A percentile compares a stretch with the other conserved stretches of the same genome.
Conservation (phyloP, 208 protist genomes). For the Acanthamoeba sp. region DNA sequence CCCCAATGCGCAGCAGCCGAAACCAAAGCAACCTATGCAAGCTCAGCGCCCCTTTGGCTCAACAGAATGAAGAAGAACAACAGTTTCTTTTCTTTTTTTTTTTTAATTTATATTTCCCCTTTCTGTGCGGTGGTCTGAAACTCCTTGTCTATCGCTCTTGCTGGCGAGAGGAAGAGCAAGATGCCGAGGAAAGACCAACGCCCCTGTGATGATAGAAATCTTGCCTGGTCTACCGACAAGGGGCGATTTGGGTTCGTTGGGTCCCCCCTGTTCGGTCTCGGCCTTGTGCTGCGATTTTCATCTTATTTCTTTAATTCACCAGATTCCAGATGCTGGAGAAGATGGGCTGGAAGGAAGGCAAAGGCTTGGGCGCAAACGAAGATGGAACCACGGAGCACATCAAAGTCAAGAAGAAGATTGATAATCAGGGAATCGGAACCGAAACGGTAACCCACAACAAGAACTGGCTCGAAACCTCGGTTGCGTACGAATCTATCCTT, state of each 20-base stretch:
- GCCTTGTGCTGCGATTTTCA: no score
- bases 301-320: constrained; percentile 63
- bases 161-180: background rate
- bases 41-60: background rate
- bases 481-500: constrained; percentile 52
- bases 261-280: no score
- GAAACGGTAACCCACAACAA: background rate
- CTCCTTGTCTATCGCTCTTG: background rate
- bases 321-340: constrained; percentile 93
- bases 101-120: no score
- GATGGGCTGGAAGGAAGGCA: constrained; percentile 94
- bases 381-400: constrained; percentile 92
- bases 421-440: constrained; percentile 90
- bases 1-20: background rate
- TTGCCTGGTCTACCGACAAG: constrained; percentile 47
- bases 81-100: background rate
- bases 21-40: background rate
- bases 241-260: constrained; percentile 31
- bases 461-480: constrained; percentile 35
- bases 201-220: constrained; percentile 45
- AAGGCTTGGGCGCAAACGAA: constrained; percentile 92
- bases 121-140: background rate
- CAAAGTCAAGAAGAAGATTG: constrained; percentile 93
- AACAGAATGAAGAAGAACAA: background rate
- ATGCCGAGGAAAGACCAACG: constrained; percentile 39